These are phyloP conservation scores for Lachnellula cervina DNA, from an alignment of 2,329 filamentous ascomycete species.

Conservation along the genomic window DNA sequence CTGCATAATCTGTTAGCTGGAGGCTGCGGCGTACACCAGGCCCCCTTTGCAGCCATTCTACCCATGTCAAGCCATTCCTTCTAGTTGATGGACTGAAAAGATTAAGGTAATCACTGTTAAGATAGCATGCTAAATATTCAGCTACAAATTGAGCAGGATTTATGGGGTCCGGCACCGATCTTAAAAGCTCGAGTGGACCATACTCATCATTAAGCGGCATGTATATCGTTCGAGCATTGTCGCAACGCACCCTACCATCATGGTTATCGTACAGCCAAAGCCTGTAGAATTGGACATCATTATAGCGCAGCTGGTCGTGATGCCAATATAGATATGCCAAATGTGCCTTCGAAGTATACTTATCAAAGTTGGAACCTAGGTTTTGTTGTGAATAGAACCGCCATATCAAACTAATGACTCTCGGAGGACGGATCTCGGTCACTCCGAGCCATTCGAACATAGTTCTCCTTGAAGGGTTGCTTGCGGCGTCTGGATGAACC, in stretches of 20 bases:
- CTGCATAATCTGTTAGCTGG: slow-evolving; percentile 10
- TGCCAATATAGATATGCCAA: slow-evolving; percentile 17
- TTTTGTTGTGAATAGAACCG: background rate
- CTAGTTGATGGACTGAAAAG: slow-evolving; percentile 3
- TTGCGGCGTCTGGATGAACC: slow-evolving; percentile 1
- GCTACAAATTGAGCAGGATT: background rate
- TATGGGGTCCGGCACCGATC: slow-evolving; percentile 3
- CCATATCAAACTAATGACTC: slow-evolving; percentile 7
- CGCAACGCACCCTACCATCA: background rate
- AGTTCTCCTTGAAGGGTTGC: slow-evolving; percentile 1
- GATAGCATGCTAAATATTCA: slow-evolving; percentile 10
- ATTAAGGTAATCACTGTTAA: slow-evolving; percentile 11
- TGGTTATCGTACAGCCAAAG: slow-evolving; percentile 12
- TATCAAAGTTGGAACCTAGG: slow-evolving; percentile 3
- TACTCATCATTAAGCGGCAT: slow-evolving; percentile 13
- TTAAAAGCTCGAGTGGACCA: slow-evolving; percentile 15
- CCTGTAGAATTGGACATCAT: slow-evolving; percentile 3
- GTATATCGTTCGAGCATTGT: slow-evolving; percentile 7
- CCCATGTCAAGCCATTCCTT: slow-evolving; percentile 9
- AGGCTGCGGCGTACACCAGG: slow-evolving; percentile 9
- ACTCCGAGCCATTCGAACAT: slow-evolving; percentile 10
- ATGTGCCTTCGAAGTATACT: slow-evolving; percentile 10
- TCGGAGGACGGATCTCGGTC: background rate
- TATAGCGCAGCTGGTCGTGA: background rate
- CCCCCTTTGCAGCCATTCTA: slow-evolving; percentile 11